Conservation (phyloP, 23 red algal species). For the Gracilaria gracilis region DNA sequence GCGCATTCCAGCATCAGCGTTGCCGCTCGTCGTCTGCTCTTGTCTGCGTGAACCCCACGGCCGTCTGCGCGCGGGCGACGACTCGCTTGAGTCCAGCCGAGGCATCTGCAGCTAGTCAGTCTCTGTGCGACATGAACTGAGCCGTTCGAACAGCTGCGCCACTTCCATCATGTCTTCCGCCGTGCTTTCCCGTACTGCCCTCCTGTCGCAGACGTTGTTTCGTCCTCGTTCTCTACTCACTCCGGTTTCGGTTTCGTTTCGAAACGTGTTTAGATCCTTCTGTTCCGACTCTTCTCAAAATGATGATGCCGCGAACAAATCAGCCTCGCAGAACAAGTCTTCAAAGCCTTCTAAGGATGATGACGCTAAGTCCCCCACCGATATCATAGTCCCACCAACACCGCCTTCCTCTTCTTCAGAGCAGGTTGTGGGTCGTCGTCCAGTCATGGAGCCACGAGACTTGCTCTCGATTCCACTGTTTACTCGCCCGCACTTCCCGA, state of each 20-base stretch:
- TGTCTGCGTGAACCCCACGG: too few relatives aligned
- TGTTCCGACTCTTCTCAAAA: background rate
- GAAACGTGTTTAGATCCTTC: background rate
- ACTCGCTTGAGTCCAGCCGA: background rate
- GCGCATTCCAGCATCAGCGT: too few relatives aligned
- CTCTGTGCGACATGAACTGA: background rate
- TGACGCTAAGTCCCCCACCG: conserved; percentile 11
- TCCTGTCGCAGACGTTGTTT: background rate
- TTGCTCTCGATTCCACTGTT: conserved; percentile 85
- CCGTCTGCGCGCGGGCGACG: background rate
- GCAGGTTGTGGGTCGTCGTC: conserved; percentile 62
- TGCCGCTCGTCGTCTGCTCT: too few relatives aligned
- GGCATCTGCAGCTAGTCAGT: background rate
- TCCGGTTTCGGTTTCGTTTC: background rate
- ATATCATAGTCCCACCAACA: conserved; percentile 58
- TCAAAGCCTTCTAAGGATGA: background rate
- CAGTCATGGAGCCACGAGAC: conserved; percentile 53
- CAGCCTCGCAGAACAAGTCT: background rate
- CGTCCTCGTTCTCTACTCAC: conserved; percentile 4
- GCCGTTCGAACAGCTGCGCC: background rate
- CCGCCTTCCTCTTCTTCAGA: conserved; percentile 44
- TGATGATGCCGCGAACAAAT: background rate
- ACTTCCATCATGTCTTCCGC: conserved; percentile 3
- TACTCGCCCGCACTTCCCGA: conserved; percentile 86
- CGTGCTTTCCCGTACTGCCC: background rate